Conservation (phyloP, 345 rosid genomes). For the Hirschfeldia incana region DNA sequence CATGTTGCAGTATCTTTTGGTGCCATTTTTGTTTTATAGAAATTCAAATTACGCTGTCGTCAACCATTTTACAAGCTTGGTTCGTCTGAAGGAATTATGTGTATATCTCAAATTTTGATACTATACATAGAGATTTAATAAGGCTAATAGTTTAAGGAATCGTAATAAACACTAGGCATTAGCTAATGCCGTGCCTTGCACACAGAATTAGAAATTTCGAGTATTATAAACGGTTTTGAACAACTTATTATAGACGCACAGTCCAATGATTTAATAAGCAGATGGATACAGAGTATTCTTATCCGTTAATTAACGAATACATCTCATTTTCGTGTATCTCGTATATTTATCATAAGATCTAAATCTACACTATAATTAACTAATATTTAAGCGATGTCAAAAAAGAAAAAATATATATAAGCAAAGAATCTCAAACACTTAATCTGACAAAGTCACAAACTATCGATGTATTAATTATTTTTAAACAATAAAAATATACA, state of each 20-base stretch:
- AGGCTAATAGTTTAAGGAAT: neutral
- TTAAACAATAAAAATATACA: neutral
- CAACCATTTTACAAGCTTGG: neutral
- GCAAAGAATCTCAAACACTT: neutral
- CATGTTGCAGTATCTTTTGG: neutral
- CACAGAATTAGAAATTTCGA: neutral
- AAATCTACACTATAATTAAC: neutral
- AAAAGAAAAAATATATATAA: too few relatives aligned
- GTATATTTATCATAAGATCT: neutral
- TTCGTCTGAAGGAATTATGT: neutral
- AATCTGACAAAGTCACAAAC: neutral
- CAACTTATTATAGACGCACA: neutral
- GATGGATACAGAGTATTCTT: neutral
- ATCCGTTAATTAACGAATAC: neutral
- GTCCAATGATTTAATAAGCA: neutral
- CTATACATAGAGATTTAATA: neutral
- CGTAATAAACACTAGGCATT: neutral
- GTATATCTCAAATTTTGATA: neutral
- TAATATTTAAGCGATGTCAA: too few relatives aligned
- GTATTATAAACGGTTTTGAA: too few relatives aligned
- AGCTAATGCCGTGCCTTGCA: constrained; percentile 11
- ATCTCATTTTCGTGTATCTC: neutral
- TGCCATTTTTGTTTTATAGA: neutral
- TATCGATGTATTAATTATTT: neutral
- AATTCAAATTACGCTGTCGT: neutral